Percentiles rank a stretch among this genome's conserved stretches.
These are phyloP conservation scores for Cladorrhinum samala DNA, from an alignment of 495 filamentous ascomycete species.

Conservation along the genomic window DNA sequence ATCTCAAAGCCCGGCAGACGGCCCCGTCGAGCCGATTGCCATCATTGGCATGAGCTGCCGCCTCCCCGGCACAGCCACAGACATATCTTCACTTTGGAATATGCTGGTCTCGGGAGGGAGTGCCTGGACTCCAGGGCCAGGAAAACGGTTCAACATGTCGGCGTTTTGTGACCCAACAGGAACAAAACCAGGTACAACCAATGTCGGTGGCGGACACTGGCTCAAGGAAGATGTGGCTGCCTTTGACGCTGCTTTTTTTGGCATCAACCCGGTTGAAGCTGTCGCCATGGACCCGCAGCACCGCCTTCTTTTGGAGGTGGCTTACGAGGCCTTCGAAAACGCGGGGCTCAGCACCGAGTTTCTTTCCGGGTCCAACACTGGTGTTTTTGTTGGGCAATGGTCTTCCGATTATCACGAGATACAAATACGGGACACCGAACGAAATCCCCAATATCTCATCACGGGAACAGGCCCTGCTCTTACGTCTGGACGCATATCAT, in stretches of 20 bases:
- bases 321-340: not conserved
- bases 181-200: not conserved
- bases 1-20: too few species aligned
- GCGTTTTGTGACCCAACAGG: slow-evolving; percentile 27
- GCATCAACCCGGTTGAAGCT: not conserved
- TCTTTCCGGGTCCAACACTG: not conserved
- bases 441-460: not conserved
- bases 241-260: not conserved
- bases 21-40: slow-evolving; percentile 50
- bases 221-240: not conserved
- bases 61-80: slow-evolving; percentile 46
- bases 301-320: not conserved
- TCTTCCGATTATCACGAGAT: not conserved
- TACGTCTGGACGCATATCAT: slow-evolving; percentile 31
- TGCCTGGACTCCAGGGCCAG: slow-evolving; percentile 36
- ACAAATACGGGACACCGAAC: not conserved
- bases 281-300: not conserved
- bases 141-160: slow-evolving; percentile 38
- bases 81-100: slow-evolving; percentile 46
- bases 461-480: not conserved
- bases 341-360: not conserved
- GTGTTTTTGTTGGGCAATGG: not conserved
- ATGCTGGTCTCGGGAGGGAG: slow-evolving; percentile 20
- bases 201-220: not conserved
- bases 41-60: slow-evolving; percentile 51